These are phyloP conservation scores for Phytophthora kernoviae DNA, from an alignment of 352 stramenopile species.

Conservation along the genomic window DNA sequence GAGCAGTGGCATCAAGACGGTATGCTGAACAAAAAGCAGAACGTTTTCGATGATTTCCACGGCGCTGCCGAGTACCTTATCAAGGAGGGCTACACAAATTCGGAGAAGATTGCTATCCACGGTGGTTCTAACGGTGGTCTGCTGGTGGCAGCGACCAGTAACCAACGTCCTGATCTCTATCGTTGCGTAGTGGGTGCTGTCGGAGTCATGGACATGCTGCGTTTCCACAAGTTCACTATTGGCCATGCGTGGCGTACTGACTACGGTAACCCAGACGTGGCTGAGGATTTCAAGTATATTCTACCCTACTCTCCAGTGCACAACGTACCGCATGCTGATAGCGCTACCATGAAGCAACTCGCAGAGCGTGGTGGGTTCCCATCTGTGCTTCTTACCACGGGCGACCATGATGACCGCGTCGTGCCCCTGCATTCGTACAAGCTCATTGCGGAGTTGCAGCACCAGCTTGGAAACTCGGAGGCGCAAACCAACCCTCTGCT, in stretches of 20 bases:
- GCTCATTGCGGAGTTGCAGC: slow-evolving; percentile 87
- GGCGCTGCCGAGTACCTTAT: slow-evolving; percentile 94
- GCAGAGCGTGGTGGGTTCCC: slow-evolving; percentile 69
- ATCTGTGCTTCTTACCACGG: slow-evolving; percentile 84
- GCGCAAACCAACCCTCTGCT: slow-evolving; percentile 85
- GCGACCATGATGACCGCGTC: slow-evolving; percentile 91
- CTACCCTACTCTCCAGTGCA: slow-evolving; percentile 89
- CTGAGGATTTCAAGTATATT: slow-evolving; percentile 84
- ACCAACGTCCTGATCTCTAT: slow-evolving; percentile 93
- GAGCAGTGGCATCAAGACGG: slow-evolving; percentile 92
- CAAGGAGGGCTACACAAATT: slow-evolving; percentile 85
- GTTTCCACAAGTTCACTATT: slow-evolving; percentile 95
- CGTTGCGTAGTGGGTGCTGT: slow-evolving; percentile 92
- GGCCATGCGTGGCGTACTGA: slow-evolving; percentile 91
- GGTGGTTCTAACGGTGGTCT: slow-evolving; percentile 95
- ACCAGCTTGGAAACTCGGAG: slow-evolving; percentile 60
- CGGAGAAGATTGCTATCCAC: slow-evolving; percentile 90
- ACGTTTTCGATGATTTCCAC: slow-evolving; percentile 96
- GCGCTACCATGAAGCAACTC: slow-evolving; percentile 52
- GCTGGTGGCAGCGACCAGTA: slow-evolving; percentile 90
- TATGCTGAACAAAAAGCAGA: slow-evolving; percentile 94
- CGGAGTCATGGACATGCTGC: slow-evolving; percentile 96
- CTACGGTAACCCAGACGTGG: slow-evolving; percentile 84
- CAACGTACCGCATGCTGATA: slow-evolving; percentile 78
- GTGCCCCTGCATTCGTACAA: slow-evolving; percentile 93